Percentiles rank a stretch among this genome's conserved stretches.
Evolutionary conservation across 2,329 filamentous ascomycete species (phyloP).

Genomic region (Xylaria sp.): DNA sequence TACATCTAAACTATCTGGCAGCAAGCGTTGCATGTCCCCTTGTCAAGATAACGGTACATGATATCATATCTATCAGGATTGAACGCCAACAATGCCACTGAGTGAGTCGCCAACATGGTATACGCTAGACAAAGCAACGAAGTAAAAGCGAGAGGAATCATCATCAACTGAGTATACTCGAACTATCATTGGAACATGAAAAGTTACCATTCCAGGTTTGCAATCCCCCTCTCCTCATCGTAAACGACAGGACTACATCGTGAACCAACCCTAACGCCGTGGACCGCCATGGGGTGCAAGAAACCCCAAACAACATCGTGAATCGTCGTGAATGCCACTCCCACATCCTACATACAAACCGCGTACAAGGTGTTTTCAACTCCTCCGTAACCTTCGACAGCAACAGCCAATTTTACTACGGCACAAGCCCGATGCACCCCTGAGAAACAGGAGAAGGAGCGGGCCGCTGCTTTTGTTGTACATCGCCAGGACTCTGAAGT

Average conservation of each 20-base stretch:
- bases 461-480: conserved; percentile 11
- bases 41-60: neutral
- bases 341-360: conserved; percentile 14
- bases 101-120: neutral
- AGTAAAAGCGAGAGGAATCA: neutral
- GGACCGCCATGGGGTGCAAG: neutral
- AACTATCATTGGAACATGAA: conserved; percentile 1
- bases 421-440: neutral
- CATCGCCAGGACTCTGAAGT: conserved; percentile 6
- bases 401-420: neutral
- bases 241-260: conserved; percentile 2
- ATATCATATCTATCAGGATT: too few relatives aligned
- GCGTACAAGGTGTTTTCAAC: neutral
- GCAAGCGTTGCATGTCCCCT: neutral
- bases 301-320: conserved; percentile 19
- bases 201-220: neutral
- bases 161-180: conserved; percentile 11
- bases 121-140: neutral
- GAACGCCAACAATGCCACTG: neutral
- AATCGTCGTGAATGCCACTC: conserved; percentile 28
- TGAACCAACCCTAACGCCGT: conserved; percentile 23
- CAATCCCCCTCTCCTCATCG: neutral
- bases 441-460: neutral
- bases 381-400: neutral
- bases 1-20: neutral